phyloP scores from a whole-genome alignment of 305 asterid species.

The Withania somnifera region DNA sequence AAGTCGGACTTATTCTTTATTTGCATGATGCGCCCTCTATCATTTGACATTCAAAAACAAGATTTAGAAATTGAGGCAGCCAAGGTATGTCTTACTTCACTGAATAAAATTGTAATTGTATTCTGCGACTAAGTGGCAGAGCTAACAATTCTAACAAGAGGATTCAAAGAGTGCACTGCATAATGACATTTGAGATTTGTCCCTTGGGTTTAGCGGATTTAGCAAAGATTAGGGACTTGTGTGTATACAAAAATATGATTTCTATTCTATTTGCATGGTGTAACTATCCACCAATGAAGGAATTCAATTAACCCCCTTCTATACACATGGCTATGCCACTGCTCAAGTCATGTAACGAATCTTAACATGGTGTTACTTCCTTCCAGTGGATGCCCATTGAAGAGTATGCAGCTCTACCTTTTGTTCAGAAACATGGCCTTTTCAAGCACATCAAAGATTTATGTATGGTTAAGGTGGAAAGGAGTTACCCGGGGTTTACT shows the following conservation, averaged over 20 bases:
- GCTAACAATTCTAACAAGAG: background rate
- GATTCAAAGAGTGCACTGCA: background rate
- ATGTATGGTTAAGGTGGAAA: slow-evolving; percentile 40
- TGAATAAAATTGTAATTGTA: background rate
- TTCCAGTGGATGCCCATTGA: slow-evolving; percentile 65
- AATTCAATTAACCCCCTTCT: background rate
- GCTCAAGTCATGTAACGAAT: background rate
- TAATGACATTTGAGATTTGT: background rate
- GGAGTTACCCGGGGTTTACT: slow-evolving; percentile 37
- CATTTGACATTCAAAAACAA: slow-evolving; percentile 53
- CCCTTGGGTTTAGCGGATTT: background rate
- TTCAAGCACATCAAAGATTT: slow-evolving; percentile 47
- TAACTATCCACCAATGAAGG: background rate
- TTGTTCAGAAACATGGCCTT: slow-evolving; percentile 25
- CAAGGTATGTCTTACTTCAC: slow-evolving; percentile 26
- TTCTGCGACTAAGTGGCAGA: background rate
- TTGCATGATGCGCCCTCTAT: slow-evolving; percentile 61
- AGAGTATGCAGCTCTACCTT: slow-evolving; percentile 49
- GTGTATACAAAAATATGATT: background rate
- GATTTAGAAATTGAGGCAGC: slow-evolving; percentile 78
- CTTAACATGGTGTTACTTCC: background rate
- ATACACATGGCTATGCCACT: background rate
- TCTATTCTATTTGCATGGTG: background rate
- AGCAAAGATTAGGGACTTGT: background rate
- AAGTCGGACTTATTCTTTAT: slow-evolving; percentile 49